These are phyloP conservation scores for Aspergillus flavus DNA, from an alignment of 2,329 filamentous ascomycete genomes.

Conservation along the genomic window DNA sequence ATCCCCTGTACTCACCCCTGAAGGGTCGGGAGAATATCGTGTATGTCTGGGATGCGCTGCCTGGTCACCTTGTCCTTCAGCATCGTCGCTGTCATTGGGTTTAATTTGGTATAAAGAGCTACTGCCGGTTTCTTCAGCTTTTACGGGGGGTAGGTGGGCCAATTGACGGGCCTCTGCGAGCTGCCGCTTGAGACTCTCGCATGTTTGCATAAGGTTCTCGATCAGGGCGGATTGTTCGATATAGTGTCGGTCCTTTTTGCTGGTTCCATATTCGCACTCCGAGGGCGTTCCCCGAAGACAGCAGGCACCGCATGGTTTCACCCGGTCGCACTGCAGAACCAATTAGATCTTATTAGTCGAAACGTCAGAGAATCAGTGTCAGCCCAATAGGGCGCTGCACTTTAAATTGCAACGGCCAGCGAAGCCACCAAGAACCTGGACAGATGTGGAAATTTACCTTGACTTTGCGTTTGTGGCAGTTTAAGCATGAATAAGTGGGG, in stretches of 20 bases:
- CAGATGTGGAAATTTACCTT: conserved; percentile 25
- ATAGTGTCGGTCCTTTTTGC: conserved; percentile 33
- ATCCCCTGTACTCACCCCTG: not conserved
- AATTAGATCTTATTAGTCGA: not conserved
- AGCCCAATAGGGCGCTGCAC: not conserved
- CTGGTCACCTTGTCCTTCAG: not conserved
- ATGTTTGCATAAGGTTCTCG: conserved; percentile 27
- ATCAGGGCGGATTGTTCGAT: conserved; percentile 33
- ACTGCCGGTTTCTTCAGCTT: conserved; percentile 15
- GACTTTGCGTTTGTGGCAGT: conserved; percentile 37
- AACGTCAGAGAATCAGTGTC: not conserved
- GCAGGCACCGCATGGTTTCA: conserved; percentile 35
- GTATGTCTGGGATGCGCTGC: not conserved
- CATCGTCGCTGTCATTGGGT: conserved; percentile 5
- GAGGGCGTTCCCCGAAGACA: conserved; percentile 33
- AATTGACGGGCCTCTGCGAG: conserved; percentile 22
- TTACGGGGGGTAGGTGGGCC: conserved; percentile 19
- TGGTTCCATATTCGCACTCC: conserved; percentile 35
- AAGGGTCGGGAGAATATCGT: not conserved
- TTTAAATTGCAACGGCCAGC: not conserved
- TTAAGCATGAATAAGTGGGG: conserved; percentile 34
- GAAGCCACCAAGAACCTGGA: not conserved
- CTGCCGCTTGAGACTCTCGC: conserved; percentile 23
- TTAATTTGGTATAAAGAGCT: conserved; percentile 1
- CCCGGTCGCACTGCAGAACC: conserved; percentile 29